These are phyloP conservation scores for Thalassiosira hispida DNA, from an alignment of 352 stramenopile genomes.

Conservation along the genomic window DNA sequence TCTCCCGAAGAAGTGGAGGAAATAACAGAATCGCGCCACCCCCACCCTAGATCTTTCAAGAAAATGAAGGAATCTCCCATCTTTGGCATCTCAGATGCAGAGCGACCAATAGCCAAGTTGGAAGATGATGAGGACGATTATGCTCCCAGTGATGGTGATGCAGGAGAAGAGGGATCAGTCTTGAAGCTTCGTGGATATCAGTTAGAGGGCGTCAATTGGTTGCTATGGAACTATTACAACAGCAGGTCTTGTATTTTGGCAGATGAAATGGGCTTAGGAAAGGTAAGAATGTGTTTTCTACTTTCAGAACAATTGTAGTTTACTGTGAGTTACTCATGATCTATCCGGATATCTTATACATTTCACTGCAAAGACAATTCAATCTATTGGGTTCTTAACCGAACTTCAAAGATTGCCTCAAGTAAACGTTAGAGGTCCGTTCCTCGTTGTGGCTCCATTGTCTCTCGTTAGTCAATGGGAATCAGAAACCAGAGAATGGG, in stretches of 20 bases:
- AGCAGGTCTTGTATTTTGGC: slow-evolving; percentile 94
- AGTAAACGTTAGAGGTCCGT: slow-evolving; percentile 92
- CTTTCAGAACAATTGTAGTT: not conserved
- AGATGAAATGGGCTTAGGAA: slow-evolving; percentile 93
- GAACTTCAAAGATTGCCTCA: slow-evolving; percentile 92
- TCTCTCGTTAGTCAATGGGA: slow-evolving; percentile 98
- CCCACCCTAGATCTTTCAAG: slow-evolving; percentile 78
- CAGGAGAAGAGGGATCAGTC: slow-evolving; percentile 40
- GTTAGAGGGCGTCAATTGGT: slow-evolving; percentile 98
- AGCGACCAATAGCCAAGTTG: slow-evolving; percentile 65
- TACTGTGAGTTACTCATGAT: slow-evolving; percentile 13
- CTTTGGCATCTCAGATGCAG: slow-evolving; percentile 74
- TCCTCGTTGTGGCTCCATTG: slow-evolving; percentile 97
- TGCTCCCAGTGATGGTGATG: slow-evolving; percentile 82
- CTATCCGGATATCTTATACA: not conserved
- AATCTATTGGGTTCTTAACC: slow-evolving; percentile 95
- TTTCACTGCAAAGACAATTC: slow-evolving; percentile 85
- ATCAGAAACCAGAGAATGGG: slow-evolving; percentile 88
- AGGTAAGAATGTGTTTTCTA: slow-evolving; percentile 48
- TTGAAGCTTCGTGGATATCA: slow-evolving; percentile 94
- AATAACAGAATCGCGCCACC: slow-evolving; percentile 63
- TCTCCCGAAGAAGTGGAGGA: slow-evolving; percentile 54
- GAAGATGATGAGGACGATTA: slow-evolving; percentile 82
- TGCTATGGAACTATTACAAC: slow-evolving; percentile 98
- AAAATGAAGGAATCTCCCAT: slow-evolving; percentile 80